phyloP scores from a whole-genome alignment of 129 eudicot genomes.

The Deinandra increscens region DNA sequence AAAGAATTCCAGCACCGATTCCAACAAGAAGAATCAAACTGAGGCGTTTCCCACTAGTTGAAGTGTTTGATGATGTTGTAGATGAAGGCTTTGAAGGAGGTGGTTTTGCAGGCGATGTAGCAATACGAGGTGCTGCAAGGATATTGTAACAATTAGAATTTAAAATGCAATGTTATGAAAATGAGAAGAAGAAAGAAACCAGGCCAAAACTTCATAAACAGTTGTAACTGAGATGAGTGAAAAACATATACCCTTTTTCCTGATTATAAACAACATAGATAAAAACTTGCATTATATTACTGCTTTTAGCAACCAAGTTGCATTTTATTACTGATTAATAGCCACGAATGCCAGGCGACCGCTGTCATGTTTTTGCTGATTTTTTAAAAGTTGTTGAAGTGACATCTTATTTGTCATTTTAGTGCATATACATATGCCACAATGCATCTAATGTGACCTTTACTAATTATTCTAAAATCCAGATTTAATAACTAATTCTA shows the following conservation, averaged over 20 bases:
- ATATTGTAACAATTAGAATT: constrained; percentile 10
- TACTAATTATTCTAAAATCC: not conserved
- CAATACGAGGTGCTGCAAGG: constrained; percentile 66
- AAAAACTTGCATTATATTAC: too few relatives aligned
- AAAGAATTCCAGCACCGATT: constrained; percentile 62
- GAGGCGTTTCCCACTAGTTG: constrained; percentile 54
- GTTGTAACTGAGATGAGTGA: not conserved
- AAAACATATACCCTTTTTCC: not conserved
- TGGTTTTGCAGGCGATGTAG: constrained; percentile 52
- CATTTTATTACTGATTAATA: not conserved
- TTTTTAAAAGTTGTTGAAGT: not conserved
- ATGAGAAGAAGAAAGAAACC: not conserved
- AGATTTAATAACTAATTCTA: not conserved
- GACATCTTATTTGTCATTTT: not conserved
- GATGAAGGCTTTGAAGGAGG: constrained; percentile 50
- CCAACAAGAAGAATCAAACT: constrained; percentile 60
- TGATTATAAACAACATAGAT: too few relatives aligned
- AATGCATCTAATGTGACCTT: not conserved
- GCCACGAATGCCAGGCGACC: not conserved
- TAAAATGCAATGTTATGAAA: not conserved
- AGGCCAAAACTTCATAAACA: not conserved
- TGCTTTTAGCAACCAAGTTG: too few relatives aligned
- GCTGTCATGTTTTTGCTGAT: not conserved
- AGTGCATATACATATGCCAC: not conserved
- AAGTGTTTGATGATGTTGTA: constrained; percentile 40